Conservation (phyloP, 768 basidiomycete genomes). For the Auricularia cornea region DNA sequence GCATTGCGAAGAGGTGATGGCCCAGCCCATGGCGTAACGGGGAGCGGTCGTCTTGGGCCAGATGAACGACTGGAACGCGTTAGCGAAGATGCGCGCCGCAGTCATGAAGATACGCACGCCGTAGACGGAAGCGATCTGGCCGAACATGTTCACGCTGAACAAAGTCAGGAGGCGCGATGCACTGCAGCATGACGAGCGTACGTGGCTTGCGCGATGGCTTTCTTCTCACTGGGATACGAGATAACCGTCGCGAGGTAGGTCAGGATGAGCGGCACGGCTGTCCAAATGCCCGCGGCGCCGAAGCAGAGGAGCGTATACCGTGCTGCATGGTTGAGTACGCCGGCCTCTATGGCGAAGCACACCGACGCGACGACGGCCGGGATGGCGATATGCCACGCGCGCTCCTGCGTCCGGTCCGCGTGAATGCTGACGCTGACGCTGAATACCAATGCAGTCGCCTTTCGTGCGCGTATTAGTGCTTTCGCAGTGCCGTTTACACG, state of each 20-base stretch:
- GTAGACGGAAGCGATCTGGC: not conserved
- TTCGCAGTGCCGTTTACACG: too few species aligned
- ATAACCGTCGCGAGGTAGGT: not conserved
- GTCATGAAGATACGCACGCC: not conserved
- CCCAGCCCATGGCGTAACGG: not conserved
- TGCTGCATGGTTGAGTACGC: not conserved
- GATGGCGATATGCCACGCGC: not conserved
- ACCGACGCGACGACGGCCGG: not conserved
- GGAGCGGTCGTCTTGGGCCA: not conserved
- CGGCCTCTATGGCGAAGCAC: not conserved
- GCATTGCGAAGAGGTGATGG: not conserved
- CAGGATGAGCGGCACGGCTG: not conserved
- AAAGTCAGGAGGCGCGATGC: too few species aligned
- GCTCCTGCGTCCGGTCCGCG: not conserved
- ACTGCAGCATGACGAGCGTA: too few species aligned
- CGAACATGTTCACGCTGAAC: constrained; percentile 1
- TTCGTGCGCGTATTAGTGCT: not conserved
- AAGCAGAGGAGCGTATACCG: not conserved
- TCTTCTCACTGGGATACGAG: not conserved
- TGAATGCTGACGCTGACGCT: not conserved
- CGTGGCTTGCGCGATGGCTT: not conserved
- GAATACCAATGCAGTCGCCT: not conserved
- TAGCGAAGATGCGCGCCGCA: not conserved
- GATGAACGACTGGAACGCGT: not conserved
- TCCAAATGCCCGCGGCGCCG: not conserved